Conservation (phyloP, 345 rosid genomes). For the Aethionema arabicum region DNA sequence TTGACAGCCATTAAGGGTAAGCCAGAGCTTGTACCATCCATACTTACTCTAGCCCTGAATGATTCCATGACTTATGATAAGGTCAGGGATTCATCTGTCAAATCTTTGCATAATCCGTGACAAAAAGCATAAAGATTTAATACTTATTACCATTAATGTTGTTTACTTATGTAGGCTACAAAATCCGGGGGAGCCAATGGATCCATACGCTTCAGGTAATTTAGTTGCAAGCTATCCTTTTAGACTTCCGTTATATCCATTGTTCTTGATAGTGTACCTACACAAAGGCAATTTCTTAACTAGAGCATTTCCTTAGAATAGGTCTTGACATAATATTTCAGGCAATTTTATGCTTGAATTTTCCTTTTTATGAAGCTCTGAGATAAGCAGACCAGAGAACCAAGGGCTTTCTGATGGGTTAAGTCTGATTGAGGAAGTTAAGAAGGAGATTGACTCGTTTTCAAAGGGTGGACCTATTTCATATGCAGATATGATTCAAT, state of each 20-base stretch:
- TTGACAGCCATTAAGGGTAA: slow-evolving; percentile 52
- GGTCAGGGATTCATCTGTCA: slow-evolving; percentile 48
- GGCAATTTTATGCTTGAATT: slow-evolving; percentile 1
- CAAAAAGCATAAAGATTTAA: neutral
- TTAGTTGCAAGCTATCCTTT: neutral
- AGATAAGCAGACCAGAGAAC: slow-evolving; percentile 88
- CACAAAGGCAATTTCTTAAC: too few relatives aligned
- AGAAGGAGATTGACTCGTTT: slow-evolving; percentile 73
- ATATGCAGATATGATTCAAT: slow-evolving; percentile 78
- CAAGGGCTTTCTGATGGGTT: slow-evolving; percentile 70
- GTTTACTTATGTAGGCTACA: slow-evolving; percentile 59
- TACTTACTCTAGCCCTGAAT: slow-evolving; percentile 75
- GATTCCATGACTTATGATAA: slow-evolving; percentile 86
- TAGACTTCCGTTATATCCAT: too few relatives aligned
- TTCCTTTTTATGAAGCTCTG: slow-evolving; percentile 68
- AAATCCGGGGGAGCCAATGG: slow-evolving; percentile 97
- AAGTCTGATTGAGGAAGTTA: slow-evolving; percentile 54
- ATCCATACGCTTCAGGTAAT: slow-evolving; percentile 83
- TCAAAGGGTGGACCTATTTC: slow-evolving; percentile 94
- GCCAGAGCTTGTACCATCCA: slow-evolving; percentile 64
- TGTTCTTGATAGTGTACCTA: too few relatives aligned
- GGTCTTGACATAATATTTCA: slow-evolving; percentile 1
- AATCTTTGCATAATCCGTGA: slow-evolving; percentile 12
- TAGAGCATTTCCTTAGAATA: neutral
- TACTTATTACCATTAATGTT: slow-evolving; percentile 18